phyloP scores from a whole-genome alignment of 495 filamentous ascomycete genomes.

The Penicillium nucicola region DNA sequence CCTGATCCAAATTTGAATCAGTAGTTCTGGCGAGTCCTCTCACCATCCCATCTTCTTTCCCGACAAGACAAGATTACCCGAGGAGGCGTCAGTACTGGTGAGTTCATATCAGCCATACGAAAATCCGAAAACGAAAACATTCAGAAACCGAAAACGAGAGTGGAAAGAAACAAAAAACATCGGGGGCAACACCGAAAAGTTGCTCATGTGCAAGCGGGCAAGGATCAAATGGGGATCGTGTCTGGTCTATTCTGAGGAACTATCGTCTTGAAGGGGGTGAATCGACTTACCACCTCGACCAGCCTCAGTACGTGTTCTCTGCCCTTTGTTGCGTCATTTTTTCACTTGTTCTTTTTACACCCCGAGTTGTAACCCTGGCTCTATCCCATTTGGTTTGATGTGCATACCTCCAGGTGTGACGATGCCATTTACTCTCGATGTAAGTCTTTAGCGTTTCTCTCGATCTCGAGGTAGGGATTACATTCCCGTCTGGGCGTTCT shows the following conservation, averaged over 20 bases:
- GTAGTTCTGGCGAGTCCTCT: conserved; percentile 31
- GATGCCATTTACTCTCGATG: conserved; percentile 13
- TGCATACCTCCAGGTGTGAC: conserved; percentile 1
- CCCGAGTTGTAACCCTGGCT: conserved; percentile 3
- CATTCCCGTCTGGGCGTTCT: not conserved
- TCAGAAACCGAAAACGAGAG: not conserved
- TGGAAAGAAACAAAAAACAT: not conserved
- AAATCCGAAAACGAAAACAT: not conserved
- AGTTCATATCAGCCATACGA: not conserved
- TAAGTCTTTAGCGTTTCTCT: conserved; percentile 20
- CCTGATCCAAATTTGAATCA: conserved; percentile 28
- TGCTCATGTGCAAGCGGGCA: not conserved
- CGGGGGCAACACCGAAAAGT: not conserved
- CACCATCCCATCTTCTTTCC: not conserved
- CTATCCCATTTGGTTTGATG: not conserved
- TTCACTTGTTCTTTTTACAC: not conserved
- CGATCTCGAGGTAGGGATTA: conserved; percentile 16
- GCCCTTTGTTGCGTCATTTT: not conserved
- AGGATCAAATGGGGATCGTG: not conserved
- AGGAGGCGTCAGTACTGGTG: conserved; percentile 1
- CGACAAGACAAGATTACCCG: not conserved
- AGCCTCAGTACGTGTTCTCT: conserved; percentile 19
- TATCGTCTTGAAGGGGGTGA: not conserved
- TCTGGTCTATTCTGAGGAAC: not conserved
- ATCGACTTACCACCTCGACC: not conserved